A percentile compares a stretch with the other conserved stretches of the same genome.
These are phyloP conservation scores for Boletus reticulatus DNA, from an alignment of 768 basidiomycete genomes.

Conservation along the genomic window DNA sequence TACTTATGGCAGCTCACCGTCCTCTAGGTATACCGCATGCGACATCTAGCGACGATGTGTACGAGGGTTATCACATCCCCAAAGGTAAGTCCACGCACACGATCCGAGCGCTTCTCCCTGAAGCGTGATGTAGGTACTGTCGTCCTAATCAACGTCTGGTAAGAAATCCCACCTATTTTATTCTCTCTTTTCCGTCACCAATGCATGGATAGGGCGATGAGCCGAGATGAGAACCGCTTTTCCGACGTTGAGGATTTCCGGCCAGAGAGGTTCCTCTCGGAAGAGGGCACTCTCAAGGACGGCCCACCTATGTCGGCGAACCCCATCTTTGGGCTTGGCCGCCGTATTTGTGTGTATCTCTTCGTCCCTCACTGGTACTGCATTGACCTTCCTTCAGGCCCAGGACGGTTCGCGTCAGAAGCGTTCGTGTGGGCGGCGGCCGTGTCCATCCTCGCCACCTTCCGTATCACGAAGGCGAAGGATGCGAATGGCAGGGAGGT, in stretches of 20 bases:
- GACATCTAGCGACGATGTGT: slow-evolving; percentile 23
- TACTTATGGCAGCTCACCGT: background rate
- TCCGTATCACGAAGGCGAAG: slow-evolving; percentile 22
- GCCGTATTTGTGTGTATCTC: slow-evolving; percentile 22
- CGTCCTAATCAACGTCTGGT: slow-evolving; percentile 37
- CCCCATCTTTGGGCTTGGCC: slow-evolving; percentile 26
- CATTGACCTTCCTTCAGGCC: background rate
- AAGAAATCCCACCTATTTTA: background rate
- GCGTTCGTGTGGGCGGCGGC: slow-evolving; percentile 20
- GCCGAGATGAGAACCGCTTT: slow-evolving; percentile 16
- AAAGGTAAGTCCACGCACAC: slow-evolving; percentile 25
- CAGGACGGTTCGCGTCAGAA: slow-evolving; percentile 25
- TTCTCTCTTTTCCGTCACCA: background rate
- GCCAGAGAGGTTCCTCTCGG: slow-evolving; percentile 26
- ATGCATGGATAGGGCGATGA: slow-evolving; percentile 19
- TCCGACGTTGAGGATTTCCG: slow-evolving; percentile 22
- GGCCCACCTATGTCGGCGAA: slow-evolving; percentile 11
- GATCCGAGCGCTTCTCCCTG: background rate
- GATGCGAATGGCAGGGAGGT: slow-evolving; percentile 23
- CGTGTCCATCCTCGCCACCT: slow-evolving; percentile 22
- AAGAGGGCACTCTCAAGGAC: slow-evolving; percentile 10
- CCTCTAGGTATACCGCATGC: slow-evolving; percentile 25
- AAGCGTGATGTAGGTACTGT: slow-evolving; percentile 21
- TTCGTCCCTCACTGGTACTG: background rate
- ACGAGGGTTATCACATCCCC: slow-evolving; percentile 39